phyloP scores from a whole-genome alignment of 225 moss, liverwort and hornwort genomes.

The Marchantia polymorpha region DNA sequence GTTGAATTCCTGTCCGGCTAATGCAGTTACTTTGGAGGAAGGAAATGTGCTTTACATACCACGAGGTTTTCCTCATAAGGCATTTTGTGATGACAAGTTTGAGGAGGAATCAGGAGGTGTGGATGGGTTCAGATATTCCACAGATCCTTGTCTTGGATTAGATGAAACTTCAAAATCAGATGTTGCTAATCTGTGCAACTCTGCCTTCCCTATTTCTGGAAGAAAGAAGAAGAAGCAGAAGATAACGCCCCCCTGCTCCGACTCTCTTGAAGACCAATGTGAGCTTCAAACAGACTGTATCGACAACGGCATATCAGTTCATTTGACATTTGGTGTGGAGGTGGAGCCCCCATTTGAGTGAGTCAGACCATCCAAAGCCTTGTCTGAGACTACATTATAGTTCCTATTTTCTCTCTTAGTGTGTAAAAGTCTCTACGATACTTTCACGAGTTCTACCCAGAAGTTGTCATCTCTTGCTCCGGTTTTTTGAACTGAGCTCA shows the following conservation, averaged over 20 bases:
- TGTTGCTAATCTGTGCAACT: background rate
- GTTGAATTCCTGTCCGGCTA: slow-evolving; percentile 21
- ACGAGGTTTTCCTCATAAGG: slow-evolving; percentile 75
- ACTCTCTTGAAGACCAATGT: background rate
- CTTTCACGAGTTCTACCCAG: too few species aligned
- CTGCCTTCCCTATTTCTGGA: background rate
- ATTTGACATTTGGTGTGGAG: slow-evolving; percentile 81
- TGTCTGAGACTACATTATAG: background rate
- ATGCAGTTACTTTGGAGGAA: slow-evolving; percentile 41
- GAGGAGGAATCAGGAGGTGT: background rate
- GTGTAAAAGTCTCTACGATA: too few species aligned
- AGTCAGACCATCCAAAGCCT: slow-evolving; percentile 25
- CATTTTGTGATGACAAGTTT: slow-evolving; percentile 35
- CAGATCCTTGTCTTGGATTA: background rate
- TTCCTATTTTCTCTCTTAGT: background rate
- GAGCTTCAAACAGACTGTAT: background rate
- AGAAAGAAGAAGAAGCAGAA: slow-evolving; percentile 7
- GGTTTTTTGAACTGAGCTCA: too few species aligned
- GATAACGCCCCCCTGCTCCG: background rate
- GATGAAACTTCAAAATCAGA: background rate
- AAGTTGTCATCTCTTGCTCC: too few species aligned
- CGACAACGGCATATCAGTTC: slow-evolving; percentile 50
- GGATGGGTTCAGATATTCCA: background rate
- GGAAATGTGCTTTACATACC: slow-evolving; percentile 73
- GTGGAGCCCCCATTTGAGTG: slow-evolving; percentile 88